Conservation (phyloP, 257 asterid genomes). For the Osmanthus fragrans region DNA sequence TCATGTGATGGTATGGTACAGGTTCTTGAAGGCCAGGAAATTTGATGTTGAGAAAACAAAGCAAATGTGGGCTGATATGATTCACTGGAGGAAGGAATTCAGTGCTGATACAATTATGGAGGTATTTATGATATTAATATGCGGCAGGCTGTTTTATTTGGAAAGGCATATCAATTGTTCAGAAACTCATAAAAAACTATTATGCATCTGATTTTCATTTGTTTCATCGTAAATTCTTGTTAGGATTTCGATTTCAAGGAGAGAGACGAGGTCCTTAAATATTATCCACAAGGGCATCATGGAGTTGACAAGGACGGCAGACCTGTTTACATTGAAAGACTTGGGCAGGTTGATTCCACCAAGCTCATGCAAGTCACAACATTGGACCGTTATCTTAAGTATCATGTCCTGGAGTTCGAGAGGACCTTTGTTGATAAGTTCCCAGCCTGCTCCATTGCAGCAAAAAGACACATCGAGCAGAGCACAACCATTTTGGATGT, state of each 20-base stretch:
- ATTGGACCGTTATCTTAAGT: slow-evolving; percentile 77
- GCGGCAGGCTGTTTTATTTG: not conserved
- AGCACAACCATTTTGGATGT: slow-evolving; percentile 98
- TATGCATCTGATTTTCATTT: not conserved
- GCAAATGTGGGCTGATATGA: slow-evolving; percentile 98
- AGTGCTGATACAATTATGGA: slow-evolving; percentile 76
- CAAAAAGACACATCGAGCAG: slow-evolving; percentile 83
- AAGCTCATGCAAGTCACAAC: slow-evolving; percentile 90
- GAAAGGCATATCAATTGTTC: not conserved
- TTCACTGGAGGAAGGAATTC: slow-evolving; percentile 96
- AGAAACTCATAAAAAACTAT: not conserved
- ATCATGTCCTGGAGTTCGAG: slow-evolving; percentile 93
- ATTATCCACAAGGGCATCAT: slow-evolving; percentile 98
- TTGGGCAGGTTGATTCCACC: slow-evolving; percentile 83
- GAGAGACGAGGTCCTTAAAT: slow-evolving; percentile 74
- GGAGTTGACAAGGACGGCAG: slow-evolving; percentile 94
- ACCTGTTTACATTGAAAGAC: slow-evolving; percentile 82
- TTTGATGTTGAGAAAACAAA: slow-evolving; percentile 86
- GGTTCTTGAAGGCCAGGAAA: slow-evolving; percentile 92
- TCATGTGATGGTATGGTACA: slow-evolving; percentile 30
- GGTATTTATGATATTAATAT: slow-evolving; percentile 37
- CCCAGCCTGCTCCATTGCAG: slow-evolving; percentile 92
- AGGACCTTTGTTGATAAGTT: slow-evolving; percentile 80
- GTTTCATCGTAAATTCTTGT: not conserved
- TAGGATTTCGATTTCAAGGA: slow-evolving; percentile 84